Evolutionary conservation across 768 basidiomycete genomes (phyloP).

Genomic region (Pluteus cervinus): DNA sequence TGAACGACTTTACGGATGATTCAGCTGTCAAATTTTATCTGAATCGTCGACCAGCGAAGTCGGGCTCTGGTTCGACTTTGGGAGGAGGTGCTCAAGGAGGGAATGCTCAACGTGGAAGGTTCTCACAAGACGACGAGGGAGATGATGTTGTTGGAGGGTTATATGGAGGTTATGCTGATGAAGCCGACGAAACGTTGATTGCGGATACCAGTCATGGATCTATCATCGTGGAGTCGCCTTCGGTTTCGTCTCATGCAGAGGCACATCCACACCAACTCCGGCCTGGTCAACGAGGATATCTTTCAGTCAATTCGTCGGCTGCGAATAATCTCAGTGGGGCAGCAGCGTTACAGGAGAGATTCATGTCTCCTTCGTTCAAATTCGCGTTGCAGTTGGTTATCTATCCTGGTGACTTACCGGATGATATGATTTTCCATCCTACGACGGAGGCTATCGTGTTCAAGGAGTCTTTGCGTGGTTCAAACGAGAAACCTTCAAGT

Average conservation of each 20-base stretch:
- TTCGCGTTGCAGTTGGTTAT: conserved; percentile 87
- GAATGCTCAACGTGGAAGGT: neutral
- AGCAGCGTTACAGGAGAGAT: conserved; percentile 62
- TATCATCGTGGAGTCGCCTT: conserved; percentile 25
- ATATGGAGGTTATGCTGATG: neutral
- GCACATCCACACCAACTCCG: conserved; percentile 24
- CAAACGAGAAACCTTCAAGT: conserved; percentile 37
- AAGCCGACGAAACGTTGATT: conserved; percentile 28
- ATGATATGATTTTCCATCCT: conserved; percentile 92
- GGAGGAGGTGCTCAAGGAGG: neutral
- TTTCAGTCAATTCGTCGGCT: neutral
- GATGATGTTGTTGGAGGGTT: neutral
- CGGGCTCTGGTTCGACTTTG: no score
- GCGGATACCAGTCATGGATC: conserved; percentile 30
- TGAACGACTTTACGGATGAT: conserved; percentile 98
- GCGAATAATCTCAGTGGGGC: conserved; percentile 26
- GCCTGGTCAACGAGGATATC: conserved; percentile 1
- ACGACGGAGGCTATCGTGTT: conserved; percentile 92
- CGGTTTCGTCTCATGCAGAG: conserved; percentile 24
- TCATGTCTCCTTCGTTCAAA: conserved; percentile 75
- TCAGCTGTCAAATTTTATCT: conserved; percentile 96
- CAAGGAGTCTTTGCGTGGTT: conserved; percentile 61
- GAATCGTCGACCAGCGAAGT: conserved; percentile 69
- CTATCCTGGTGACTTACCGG: conserved; percentile 86
- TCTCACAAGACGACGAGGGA: neutral